Conservation (phyloP, 2,329 filamentous ascomycete genomes). For the Fusarium subglutinans region DNA sequence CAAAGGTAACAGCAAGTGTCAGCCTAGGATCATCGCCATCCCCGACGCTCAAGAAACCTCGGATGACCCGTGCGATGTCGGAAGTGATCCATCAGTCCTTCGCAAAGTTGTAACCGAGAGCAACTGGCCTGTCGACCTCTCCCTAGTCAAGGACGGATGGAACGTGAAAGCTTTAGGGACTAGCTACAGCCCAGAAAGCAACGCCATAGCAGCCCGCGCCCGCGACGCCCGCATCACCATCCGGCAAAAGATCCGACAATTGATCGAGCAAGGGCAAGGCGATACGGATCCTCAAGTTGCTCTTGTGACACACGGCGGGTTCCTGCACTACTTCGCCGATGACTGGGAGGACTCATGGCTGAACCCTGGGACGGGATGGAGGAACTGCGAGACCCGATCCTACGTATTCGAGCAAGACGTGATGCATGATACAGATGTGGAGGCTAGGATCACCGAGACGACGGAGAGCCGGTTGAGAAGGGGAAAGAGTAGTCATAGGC, state of each 20-base stretch:
- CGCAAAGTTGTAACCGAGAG: fast-evolving
- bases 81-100: neutral
- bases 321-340: neutral
- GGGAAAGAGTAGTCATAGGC: neutral
- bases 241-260: neutral
- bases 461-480: neutral
- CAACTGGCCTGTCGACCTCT: neutral
- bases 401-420: neutral
- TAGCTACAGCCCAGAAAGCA: neutral
- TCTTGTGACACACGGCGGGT: neutral
- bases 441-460: neutral
- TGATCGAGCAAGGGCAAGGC: neutral
- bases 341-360: neutral
- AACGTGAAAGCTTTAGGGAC: neutral
- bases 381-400: neutral
- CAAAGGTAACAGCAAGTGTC: fast-evolving
- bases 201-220: neutral
- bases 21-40: neutral
- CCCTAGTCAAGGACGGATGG: neutral
- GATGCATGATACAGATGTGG: neutral
- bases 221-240: neutral
- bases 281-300: neutral
- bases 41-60: neutral
- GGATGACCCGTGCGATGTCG: neutral
- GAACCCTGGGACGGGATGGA: neutral